Conservation (phyloP, 1,284 basidiomycete species). For the Ganoderma meredithae region DNA sequence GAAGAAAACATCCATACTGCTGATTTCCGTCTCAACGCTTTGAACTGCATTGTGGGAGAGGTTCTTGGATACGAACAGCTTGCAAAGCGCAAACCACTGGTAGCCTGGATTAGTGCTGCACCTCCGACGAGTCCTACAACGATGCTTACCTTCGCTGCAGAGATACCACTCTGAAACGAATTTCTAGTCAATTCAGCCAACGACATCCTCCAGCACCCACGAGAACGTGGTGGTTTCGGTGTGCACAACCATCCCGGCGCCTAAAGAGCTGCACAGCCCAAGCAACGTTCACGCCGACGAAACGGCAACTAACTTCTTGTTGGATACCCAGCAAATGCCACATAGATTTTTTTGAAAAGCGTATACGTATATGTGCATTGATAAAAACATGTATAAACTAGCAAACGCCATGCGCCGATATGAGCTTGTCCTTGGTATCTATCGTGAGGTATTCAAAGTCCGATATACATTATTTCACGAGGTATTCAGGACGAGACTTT, state of each 20-base stretch:
- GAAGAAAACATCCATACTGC: conserved; percentile 26
- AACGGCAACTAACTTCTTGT: not conserved
- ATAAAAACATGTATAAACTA: conserved; percentile 1
- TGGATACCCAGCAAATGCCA: not conserved
- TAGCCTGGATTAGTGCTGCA: conserved; percentile 54
- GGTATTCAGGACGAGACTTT: conserved; percentile 37
- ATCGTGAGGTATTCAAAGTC: conserved; percentile 3
- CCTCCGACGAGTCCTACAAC: conserved; percentile 57
- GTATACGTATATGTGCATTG: not conserved
- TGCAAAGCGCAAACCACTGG: conserved; percentile 73
- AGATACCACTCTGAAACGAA: conserved; percentile 72
- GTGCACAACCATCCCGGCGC: conserved; percentile 14
- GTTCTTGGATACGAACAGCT: conserved; percentile 62
- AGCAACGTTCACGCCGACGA: not conserved
- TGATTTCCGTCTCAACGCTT: conserved; percentile 45
- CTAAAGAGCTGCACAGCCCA: conserved; percentile 6
- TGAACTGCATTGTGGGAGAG: conserved; percentile 32
- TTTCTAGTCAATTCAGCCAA: conserved; percentile 72
- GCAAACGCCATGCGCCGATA: conserved; percentile 1
- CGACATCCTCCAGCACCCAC: conserved; percentile 54
- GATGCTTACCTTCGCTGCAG: conserved; percentile 60
- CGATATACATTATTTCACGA: not conserved
- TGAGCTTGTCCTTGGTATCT: not conserved
- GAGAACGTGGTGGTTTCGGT: conserved; percentile 10
- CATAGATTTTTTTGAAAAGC: not conserved